Percentiles rank a stretch among this genome's conserved stretches.
Evolutionary conservation across 768 basidiomycete species (phyloP).

Genomic region (Lanmaoa pseudosensibilis): DNA sequence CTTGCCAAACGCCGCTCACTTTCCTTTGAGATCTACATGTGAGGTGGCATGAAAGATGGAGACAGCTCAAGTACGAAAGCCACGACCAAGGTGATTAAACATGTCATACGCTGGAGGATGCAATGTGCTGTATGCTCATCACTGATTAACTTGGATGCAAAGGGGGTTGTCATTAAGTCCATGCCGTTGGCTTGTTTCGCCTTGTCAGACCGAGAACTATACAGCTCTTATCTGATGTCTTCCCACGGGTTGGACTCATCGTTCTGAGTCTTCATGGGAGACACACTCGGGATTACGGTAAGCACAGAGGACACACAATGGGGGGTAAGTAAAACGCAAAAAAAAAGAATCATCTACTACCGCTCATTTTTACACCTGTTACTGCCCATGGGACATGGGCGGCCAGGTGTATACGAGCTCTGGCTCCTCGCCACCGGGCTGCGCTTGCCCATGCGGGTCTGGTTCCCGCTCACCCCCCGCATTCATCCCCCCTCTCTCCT

Average conservation of each 20-base stretch:
- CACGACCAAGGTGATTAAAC: not conserved
- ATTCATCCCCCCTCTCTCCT: not conserved
- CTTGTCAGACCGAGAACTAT: not conserved
- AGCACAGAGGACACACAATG: not conserved
- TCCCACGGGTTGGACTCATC: not conserved
- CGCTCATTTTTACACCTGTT: not conserved
- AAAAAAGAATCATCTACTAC: not conserved
- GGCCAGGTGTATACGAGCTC: conserved; percentile 7
- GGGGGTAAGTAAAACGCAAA: not conserved
- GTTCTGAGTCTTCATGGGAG: not conserved
- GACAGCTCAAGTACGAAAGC: no score
- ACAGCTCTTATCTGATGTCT: not conserved
- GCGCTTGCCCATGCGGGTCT: no score
- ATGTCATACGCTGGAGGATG: not conserved
- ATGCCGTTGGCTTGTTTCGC: no score
- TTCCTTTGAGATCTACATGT: not conserved
- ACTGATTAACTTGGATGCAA: not conserved
- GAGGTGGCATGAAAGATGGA: no score
- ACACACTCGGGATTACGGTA: no score
- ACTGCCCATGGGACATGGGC: not conserved
- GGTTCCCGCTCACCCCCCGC: not conserved
- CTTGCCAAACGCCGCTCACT: not conserved
- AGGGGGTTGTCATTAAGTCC: not conserved
- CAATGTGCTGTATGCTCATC: not conserved
- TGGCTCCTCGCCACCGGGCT: not conserved